Evolutionary conservation across 768 basidiomycete species (phyloP).

Genomic region (Hortiboletus flavorubellus): DNA sequence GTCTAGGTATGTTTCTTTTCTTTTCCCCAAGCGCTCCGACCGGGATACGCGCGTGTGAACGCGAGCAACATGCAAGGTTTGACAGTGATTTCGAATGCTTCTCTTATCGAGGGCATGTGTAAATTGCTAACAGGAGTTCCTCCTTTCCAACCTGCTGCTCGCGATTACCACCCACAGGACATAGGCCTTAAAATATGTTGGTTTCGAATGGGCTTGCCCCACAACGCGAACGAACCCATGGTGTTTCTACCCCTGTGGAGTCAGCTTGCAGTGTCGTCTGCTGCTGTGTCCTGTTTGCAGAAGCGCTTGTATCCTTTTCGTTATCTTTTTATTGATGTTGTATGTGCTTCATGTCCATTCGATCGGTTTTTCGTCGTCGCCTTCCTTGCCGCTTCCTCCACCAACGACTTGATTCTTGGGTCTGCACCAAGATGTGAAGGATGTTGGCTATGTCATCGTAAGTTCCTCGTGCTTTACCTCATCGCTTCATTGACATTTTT

Average conservation of each 20-base stretch:
- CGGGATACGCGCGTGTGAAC: conserved; percentile 33
- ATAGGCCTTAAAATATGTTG: conserved; percentile 21
- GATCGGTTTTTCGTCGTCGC: conserved; percentile 6
- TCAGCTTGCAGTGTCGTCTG: conserved; percentile 13
- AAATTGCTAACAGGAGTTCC: conserved; percentile 20
- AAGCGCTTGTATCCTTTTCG: conserved; percentile 31
- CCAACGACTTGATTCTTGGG: conserved; percentile 31
- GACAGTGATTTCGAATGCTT: conserved; percentile 23
- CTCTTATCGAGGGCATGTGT: conserved; percentile 19
- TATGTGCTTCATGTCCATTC: conserved; percentile 31
- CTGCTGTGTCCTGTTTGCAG: conserved; percentile 27
- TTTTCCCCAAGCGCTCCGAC: conserved; percentile 34
- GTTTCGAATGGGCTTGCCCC: conserved; percentile 22
- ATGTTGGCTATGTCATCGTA: conserved; percentile 96
- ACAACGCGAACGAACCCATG: conserved; percentile 20
- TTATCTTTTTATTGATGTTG: conserved; percentile 33
- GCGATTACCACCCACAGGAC: conserved; percentile 27
- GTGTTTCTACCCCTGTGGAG: conserved; percentile 4
- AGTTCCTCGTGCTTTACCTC: conserved; percentile 32
- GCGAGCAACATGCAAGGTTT: conserved; percentile 29
- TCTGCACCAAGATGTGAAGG: conserved; percentile 84
- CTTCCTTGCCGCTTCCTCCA: conserved; percentile 22
- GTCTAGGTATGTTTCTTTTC: conserved; percentile 85
- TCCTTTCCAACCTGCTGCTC: conserved; percentile 20
- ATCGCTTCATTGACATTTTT: conserved; percentile 5